phyloP scores from a whole-genome alignment of 2,329 filamentous ascomycete species.

The Aureobasidium sp. region DNA sequence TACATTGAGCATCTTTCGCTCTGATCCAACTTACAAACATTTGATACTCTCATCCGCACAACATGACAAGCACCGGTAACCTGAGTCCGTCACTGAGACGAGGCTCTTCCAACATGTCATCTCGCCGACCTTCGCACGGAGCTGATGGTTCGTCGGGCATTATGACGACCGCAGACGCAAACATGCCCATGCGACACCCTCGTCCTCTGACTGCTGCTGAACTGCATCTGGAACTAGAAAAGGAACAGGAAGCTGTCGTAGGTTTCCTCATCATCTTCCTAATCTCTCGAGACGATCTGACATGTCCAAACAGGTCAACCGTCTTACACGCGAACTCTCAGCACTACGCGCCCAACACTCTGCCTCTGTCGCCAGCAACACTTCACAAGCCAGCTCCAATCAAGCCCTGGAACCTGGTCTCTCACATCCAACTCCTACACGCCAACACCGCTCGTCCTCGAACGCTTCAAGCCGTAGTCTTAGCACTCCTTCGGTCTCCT shows the following conservation, averaged over 20 bases:
- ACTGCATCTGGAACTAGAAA: slow-evolving; percentile 89
- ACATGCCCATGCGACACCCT: slow-evolving; percentile 80
- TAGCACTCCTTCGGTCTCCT: slow-evolving; percentile 25
- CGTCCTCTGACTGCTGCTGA: slow-evolving; percentile 90
- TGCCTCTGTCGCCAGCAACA: slow-evolving; percentile 67
- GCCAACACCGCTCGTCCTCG: slow-evolving; percentile 50
- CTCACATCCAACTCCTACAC: slow-evolving; percentile 58
- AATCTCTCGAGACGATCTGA: background rate
- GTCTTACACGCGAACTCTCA: slow-evolving; percentile 88
- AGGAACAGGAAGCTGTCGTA: slow-evolving; percentile 95
- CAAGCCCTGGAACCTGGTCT: slow-evolving; percentile 47
- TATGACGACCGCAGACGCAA: slow-evolving; percentile 13
- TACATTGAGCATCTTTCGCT: too few species aligned
- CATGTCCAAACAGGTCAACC: slow-evolving; percentile 76
- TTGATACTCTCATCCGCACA: too few species aligned
- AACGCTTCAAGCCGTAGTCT: slow-evolving; percentile 27
- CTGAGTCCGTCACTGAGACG: slow-evolving; percentile 21
- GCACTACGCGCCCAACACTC: slow-evolving; percentile 76
- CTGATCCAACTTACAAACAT: too few species aligned
- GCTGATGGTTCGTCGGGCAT: slow-evolving; percentile 1
- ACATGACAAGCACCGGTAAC: slow-evolving; percentile 13
- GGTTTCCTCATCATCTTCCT: slow-evolving; percentile 33
- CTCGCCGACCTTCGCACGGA: slow-evolving; percentile 50
- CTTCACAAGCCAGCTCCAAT: slow-evolving; percentile 57
- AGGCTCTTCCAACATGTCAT: slow-evolving; percentile 42